Evolutionary conservation across 345 rosid genomes (phyloP), one percentile per base, ranked within the genome.

Genomic region (Gossypium longicalyx): DNA sequence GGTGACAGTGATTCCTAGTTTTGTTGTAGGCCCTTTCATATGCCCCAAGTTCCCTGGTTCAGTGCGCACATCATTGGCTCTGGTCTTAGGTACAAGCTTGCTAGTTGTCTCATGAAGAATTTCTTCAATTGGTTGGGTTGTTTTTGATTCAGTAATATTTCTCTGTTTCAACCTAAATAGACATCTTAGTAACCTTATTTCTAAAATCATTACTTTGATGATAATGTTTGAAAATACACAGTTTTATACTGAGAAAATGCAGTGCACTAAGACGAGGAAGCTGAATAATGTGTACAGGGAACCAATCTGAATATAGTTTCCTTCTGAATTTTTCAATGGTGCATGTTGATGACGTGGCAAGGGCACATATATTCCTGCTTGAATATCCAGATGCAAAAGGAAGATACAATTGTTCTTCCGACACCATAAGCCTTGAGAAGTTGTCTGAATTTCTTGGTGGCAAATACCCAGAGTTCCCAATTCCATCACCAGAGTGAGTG

Each of bases 331-430:
- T 17, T 13, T 12, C 70, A 2, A n/a, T 86, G 64, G 86, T 86
- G 0, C 70, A 66, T 12, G 34, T 44, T 44, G 70, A 66, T 19
- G 70, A 44, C 7, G 10, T 66, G 23, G 17, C 53, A 1, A 20
- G 29, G 29, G 70, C 70, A 44, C 53, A 44, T 20, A 66, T 66
- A 11, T 66, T 66, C 70, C 53, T 66, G 10, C 52, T 44, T 22
- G 85, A 88, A 34, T 15, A 73, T 58, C 75, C 83, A 0, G 43
- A 78, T 10, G 79, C 83, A 48, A 71, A 80, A 48, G 91, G 87
- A 41, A 80, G 89, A 13, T 76, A 86, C 29, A 77, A 61, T 25
- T 86, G 84, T 79, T 81, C 85, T 11, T 71, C 83, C 0, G 12
- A 67, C 17, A 38, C 0, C 0, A 1, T 81, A 9, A 80, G 83